Conservation (phyloP, 2,329 filamentous ascomycete genomes). For the Aspergillus brunneoviolaceus region DNA sequence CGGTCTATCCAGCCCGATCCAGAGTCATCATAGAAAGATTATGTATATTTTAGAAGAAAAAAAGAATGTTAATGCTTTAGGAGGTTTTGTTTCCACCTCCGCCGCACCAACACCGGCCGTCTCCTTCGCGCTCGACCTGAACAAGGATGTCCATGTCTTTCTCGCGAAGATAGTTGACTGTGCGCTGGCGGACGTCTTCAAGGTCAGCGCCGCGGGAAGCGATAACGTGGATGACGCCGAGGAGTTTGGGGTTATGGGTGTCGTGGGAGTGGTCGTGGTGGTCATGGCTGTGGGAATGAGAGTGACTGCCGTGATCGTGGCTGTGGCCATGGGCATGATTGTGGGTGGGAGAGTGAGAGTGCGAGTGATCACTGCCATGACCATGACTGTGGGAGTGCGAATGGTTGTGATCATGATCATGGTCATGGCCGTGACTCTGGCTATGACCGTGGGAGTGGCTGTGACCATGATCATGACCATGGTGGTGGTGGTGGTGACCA, state of each 20-base stretch:
- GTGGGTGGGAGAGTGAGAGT: constrained; percentile 32
- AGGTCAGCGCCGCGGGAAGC: constrained; percentile 69
- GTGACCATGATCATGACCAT: constrained; percentile 35
- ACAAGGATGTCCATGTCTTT: constrained; percentile 78
- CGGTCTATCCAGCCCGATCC: neutral
- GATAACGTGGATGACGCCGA: constrained; percentile 84
- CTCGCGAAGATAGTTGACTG: constrained; percentile 66
- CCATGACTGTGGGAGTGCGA: constrained; percentile 27
- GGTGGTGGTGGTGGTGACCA: constrained; percentile 40
- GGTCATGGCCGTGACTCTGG: constrained; percentile 27
- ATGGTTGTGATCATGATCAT: constrained; percentile 31
- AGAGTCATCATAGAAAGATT: neutral
- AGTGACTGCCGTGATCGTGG: constrained; percentile 29
- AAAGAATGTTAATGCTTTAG: constrained; percentile 3
- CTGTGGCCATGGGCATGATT: constrained; percentile 32
- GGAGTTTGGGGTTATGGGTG: constrained; percentile 46
- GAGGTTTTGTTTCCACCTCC: constrained; percentile 45
- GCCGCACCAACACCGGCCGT: constrained; percentile 64
- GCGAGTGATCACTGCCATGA: constrained; percentile 31
- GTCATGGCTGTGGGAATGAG: constrained; percentile 21
- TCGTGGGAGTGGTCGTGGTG: constrained; percentile 22
- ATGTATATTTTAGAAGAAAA: neutral
- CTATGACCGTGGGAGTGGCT: constrained; percentile 30
- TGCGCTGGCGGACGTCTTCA: constrained; percentile 80
- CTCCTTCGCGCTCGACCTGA: constrained; percentile 83